These are phyloP conservation scores for Stagonosporopsis rhizophila DNA, from an alignment of 2,329 filamentous ascomycete species.

Conservation along the genomic window DNA sequence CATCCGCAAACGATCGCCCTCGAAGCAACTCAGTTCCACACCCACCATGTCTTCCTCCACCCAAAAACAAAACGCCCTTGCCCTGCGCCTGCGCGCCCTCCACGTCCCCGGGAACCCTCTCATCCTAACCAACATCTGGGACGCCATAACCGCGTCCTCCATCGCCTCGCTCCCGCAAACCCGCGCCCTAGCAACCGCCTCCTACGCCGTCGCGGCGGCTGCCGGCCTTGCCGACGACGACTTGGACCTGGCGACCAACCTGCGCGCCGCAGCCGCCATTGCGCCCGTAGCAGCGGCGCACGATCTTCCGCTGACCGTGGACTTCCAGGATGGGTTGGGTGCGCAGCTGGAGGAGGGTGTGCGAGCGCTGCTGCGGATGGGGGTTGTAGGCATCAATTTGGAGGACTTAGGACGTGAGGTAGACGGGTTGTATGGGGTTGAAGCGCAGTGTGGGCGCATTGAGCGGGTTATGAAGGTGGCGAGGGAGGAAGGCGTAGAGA, in stretches of 20 bases:
- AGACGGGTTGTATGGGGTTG: slow-evolving; percentile 50
- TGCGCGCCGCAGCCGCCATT: slow-evolving; percentile 57
- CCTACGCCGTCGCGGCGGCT: slow-evolving; percentile 44
- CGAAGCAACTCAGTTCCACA: not conserved
- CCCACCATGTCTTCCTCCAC: not conserved
- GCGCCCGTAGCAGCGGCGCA: slow-evolving; percentile 51
- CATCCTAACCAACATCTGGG: slow-evolving; percentile 64
- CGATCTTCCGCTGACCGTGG: slow-evolving; percentile 61
- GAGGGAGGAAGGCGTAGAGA: slow-evolving; percentile 54
- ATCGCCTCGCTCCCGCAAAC: slow-evolving; percentile 55
- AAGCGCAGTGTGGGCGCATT: slow-evolving; percentile 60
- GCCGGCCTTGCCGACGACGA: slow-evolving; percentile 44
- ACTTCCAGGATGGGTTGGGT: slow-evolving; percentile 67
- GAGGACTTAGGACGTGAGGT: slow-evolving; percentile 57
- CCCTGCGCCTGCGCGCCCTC: slow-evolving; percentile 46
- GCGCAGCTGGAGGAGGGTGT: slow-evolving; percentile 58
- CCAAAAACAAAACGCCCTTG: not conserved
- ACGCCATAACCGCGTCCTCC: slow-evolving; percentile 57
- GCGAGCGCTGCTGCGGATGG: slow-evolving; percentile 55
- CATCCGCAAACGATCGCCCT: not conserved
- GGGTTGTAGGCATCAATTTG: slow-evolving; percentile 66
- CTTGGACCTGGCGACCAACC: slow-evolving; percentile 60
- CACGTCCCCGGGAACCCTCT: slow-evolving; percentile 61
- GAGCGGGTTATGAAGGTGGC: slow-evolving; percentile 54
- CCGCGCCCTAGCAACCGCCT: slow-evolving; percentile 51